phyloP scores from a whole-genome alignment of 805 yeast species.

The Metschnikowia henanensis region DNA sequence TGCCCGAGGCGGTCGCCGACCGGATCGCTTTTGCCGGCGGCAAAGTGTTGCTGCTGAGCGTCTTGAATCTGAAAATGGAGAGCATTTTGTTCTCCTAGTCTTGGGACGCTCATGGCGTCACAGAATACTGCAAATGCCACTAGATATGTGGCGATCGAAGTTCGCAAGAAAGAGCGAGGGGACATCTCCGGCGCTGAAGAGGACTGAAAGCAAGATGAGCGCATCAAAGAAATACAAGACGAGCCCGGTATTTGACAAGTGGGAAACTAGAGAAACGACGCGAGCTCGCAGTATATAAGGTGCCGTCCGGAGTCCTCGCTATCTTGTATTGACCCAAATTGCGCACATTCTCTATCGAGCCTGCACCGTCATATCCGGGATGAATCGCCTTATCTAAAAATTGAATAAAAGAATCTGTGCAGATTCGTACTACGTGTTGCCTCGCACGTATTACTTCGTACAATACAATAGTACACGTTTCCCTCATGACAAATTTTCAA shows the following conservation, averaged over 20 bases:
- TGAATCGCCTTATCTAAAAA: too few relatives aligned
- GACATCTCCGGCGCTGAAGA: background rate
- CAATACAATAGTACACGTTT: too few relatives aligned
- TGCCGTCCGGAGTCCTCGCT: too few relatives aligned
- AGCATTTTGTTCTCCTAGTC: background rate
- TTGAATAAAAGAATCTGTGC: too few relatives aligned
- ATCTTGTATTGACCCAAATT: background rate
- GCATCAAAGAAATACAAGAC: too few relatives aligned
- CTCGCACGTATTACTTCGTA: too few relatives aligned
- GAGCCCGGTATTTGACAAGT: too few relatives aligned
- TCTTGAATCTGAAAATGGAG: constrained; percentile 2
- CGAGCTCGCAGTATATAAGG: too few relatives aligned
- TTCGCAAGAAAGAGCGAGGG: background rate
- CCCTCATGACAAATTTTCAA: too few relatives aligned
- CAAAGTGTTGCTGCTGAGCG: background rate
- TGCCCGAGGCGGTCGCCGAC: constrained; percentile 22
- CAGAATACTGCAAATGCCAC: constrained; percentile 2
- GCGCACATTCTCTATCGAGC: background rate
- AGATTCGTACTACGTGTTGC: too few relatives aligned
- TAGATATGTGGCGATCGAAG: constrained; percentile 2
- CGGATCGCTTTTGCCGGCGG: constrained; percentile 11
- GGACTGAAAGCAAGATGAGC: background rate
- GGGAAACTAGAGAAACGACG: too few relatives aligned
- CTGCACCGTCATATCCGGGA: background rate
- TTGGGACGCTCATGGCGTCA: constrained; percentile 6